A percentile compares a stretch with the other conserved stretches of the same genome.
Conservation (phyloP, 345 rosid genomes). For the Bruguiera sexangula region DNA sequence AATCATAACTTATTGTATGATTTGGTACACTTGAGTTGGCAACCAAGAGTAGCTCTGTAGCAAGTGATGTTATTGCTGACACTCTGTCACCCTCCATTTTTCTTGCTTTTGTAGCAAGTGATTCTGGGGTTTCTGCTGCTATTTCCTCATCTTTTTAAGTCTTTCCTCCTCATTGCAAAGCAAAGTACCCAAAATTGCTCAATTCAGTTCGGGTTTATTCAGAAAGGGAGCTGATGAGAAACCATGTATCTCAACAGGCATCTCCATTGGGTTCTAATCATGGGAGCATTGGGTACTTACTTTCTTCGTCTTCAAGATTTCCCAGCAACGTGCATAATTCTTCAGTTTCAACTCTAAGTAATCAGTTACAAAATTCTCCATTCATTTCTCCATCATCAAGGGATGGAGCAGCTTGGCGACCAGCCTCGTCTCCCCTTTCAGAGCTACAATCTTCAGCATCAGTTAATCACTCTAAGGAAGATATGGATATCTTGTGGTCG, state of each 20-base stretch:
- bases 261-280: slow-evolving; percentile 35
- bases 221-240: slow-evolving; percentile 45
- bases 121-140: slow-evolving; percentile 16
- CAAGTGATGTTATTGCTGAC: background rate
- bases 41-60: background rate
- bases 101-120: too few relatives aligned
- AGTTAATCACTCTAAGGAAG: slow-evolving; percentile 36
- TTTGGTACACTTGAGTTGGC: background rate
- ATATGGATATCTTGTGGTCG: slow-evolving; percentile 49
- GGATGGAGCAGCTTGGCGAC: slow-evolving; percentile 28
- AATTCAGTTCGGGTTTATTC: slow-evolving; percentile 40
- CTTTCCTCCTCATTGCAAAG: slow-evolving; percentile 32
- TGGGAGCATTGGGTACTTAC: slow-evolving; percentile 29
- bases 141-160: slow-evolving; percentile 48
- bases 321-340: slow-evolving; percentile 30
- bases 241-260: slow-evolving; percentile 32
- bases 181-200: slow-evolving; percentile 36
- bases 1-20: background rate
- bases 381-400: slow-evolving; percentile 37
- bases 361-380: slow-evolving; percentile 37
- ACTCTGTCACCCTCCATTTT: background rate
- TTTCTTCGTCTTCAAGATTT: slow-evolving; percentile 34
- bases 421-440: slow-evolving; percentile 26
- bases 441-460: slow-evolving; percentile 35
- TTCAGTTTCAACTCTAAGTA: slow-evolving; percentile 33